Conservation (phyloP, 164 flowering plant genomes). For the Akebia trifoliata region DNA sequence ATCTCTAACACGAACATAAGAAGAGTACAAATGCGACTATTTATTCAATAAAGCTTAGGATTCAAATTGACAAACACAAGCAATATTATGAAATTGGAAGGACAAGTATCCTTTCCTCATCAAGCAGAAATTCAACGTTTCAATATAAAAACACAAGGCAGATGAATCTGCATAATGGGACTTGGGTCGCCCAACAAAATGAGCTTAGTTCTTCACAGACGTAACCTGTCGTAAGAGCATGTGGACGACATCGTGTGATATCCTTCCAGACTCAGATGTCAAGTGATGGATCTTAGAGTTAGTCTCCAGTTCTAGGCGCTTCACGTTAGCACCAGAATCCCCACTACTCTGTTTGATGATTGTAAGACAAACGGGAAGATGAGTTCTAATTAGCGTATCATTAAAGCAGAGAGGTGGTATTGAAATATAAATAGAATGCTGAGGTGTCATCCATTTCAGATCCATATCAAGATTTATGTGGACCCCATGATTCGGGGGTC, state of each 20-base stretch:
- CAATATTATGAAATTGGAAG: background rate
- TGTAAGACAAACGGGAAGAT: too few species aligned
- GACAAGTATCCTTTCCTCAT: background rate
- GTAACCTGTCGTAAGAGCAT: slow-evolving; percentile 86
- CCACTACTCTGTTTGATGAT: slow-evolving; percentile 71
- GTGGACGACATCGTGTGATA: slow-evolving; percentile 63
- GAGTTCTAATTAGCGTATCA: too few species aligned
- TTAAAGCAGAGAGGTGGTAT: too few species aligned
- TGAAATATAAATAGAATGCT: too few species aligned
- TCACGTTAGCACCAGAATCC: slow-evolving; percentile 86
- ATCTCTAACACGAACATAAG: too few species aligned
- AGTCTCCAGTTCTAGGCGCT: slow-evolving; percentile 86
- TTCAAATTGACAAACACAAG: background rate
- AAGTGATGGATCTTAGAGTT: slow-evolving; percentile 55
- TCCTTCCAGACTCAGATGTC: slow-evolving; percentile 50
- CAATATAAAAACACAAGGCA: background rate
- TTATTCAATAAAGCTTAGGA: slow-evolving; percentile 7
- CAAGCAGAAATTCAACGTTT: background rate
- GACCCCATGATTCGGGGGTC: too few species aligned
- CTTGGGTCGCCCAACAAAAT: background rate
- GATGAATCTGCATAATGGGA: background rate
- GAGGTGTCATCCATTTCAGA: too few species aligned
- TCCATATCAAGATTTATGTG: too few species aligned
- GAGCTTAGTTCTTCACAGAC: slow-evolving; percentile 55
- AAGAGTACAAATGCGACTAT: too few species aligned